Percentiles rank a stretch among this genome's conserved stretches.
phyloP scores from a whole-genome alignment of 2,329 filamentous ascomycete genomes.

The Laburnicola sp. region DNA sequence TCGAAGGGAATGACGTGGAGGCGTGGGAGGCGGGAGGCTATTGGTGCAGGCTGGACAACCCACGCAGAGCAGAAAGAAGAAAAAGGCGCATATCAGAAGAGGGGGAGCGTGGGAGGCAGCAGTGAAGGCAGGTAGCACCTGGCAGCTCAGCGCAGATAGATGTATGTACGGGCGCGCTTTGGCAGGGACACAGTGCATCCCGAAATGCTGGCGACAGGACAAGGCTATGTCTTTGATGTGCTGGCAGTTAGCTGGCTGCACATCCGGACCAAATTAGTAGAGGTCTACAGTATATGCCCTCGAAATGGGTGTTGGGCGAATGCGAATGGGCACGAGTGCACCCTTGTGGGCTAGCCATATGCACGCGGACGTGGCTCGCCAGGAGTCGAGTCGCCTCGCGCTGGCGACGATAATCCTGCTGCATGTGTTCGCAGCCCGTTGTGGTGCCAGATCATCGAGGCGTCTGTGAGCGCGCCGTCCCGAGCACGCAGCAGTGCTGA shows the following conservation, averaged over 20 bases:
- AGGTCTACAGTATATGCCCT: conserved; percentile 42
- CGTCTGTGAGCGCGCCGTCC: conserved; percentile 38
- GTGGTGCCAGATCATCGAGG: conserved; percentile 46
- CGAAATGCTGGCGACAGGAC: conserved; percentile 29
- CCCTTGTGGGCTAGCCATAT: conserved; percentile 42
- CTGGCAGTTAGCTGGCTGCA: conserved; percentile 45
- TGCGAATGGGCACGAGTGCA: conserved; percentile 43
- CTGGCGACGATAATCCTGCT: conserved; percentile 28
- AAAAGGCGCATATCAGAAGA: conserved; percentile 34
- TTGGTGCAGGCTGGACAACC: conserved; percentile 21
- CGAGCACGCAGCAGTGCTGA: conserved; percentile 17
- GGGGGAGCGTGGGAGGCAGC: conserved; percentile 30
- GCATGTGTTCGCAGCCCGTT: conserved; percentile 42
- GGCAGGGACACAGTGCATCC: conserved; percentile 22
- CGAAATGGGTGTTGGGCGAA: conserved; percentile 44
- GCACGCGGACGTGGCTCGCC: conserved; percentile 45
- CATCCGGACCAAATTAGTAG: conserved; percentile 43
- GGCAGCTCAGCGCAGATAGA: conserved; percentile 37
- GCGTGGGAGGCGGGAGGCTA: conserved; percentile 22
- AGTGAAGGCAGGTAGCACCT: conserved; percentile 30
- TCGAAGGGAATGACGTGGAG: conserved; percentile 19
- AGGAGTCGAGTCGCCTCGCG: conserved; percentile 42
- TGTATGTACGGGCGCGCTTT: conserved; percentile 31
- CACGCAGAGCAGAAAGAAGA: conserved; percentile 31
- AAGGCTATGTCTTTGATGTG: conserved; percentile 45